Conservation (phyloP, 306 rosid species). For the Cucurbita moschata region DNA sequence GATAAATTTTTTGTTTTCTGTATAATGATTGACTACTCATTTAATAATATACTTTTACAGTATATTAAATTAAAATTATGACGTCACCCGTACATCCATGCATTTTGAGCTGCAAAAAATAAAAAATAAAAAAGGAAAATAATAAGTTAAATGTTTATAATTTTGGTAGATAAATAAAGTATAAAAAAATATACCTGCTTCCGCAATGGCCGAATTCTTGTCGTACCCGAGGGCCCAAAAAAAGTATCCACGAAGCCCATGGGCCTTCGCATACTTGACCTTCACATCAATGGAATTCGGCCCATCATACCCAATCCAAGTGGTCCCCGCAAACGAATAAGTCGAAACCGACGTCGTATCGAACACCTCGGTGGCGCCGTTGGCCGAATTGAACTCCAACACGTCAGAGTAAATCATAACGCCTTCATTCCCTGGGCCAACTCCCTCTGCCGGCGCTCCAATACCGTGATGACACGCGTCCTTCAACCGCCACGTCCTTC, state of each 20-base stretch:
- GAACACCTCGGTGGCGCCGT: conserved; percentile 23
- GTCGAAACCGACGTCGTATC: conserved; percentile 34
- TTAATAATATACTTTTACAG: too few relatives aligned
- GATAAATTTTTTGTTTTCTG: too few relatives aligned
- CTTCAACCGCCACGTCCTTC: conserved; percentile 45
- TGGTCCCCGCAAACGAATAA: conserved; percentile 35
- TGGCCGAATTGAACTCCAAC: conserved; percentile 22
- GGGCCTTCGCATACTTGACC: conserved; percentile 29
- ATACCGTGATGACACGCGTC: conserved; percentile 25
- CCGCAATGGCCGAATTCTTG: conserved; percentile 46
- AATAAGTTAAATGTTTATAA: not conserved
- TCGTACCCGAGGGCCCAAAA: conserved; percentile 75
- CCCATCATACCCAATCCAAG: conserved; percentile 79
- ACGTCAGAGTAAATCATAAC: conserved; percentile 29
- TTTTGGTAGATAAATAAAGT: not conserved
- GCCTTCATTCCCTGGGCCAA: conserved; percentile 35
- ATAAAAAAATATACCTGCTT: conserved; percentile 20
- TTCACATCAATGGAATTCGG: conserved; percentile 23
- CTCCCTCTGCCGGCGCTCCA: conserved; percentile 36
- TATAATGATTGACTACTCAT: too few relatives aligned
- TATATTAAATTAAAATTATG: not conserved
- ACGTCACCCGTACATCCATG: not conserved
- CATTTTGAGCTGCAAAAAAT: not conserved
- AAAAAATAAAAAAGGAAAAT: not conserved
- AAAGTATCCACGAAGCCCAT: conserved; percentile 62